These are phyloP conservation scores for Perilla frutescens DNA, from an alignment of 257 asterid species.

Conservation along the genomic window DNA sequence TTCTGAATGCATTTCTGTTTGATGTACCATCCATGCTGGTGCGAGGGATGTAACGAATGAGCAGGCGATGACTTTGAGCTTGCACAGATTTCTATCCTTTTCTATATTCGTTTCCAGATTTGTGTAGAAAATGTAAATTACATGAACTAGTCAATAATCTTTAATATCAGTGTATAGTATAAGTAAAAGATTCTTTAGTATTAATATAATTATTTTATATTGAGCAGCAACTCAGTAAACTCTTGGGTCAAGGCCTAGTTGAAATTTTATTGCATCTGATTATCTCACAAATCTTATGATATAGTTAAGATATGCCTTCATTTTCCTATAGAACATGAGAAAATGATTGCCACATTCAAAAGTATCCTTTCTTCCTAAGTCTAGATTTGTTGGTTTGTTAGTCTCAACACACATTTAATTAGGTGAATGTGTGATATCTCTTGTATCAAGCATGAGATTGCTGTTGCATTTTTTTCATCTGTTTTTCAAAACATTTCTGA, in stretches of 20 bases:
- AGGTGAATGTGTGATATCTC: too few relatives aligned
- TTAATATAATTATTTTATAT: not conserved
- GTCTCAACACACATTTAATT: too few relatives aligned
- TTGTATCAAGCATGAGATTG: too few relatives aligned
- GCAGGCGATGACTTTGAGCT: not conserved
- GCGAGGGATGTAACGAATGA: not conserved
- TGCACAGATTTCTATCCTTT: not conserved
- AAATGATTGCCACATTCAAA: constrained; percentile 3
- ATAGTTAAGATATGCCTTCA: constrained; percentile 2
- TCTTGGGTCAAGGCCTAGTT: constrained; percentile 2
- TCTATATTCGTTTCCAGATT: not conserved
- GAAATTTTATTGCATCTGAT: constrained; percentile 7
- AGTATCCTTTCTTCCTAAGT: constrained; percentile 10
- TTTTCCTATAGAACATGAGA: constrained; percentile 19
- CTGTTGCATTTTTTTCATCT: too few relatives aligned
- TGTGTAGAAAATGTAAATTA: not conserved
- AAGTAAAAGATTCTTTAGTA: not conserved
- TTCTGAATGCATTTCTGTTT: constrained; percentile 4
- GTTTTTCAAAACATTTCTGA: too few relatives aligned
- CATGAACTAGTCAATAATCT: too few relatives aligned
- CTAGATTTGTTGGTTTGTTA: not conserved
- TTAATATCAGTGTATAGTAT: too few relatives aligned
- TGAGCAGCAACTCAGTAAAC: not conserved
- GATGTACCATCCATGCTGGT: not conserved
- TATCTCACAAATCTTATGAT: not conserved